Evolutionary conservation across 345 rosid species (phyloP).

Genomic region (Tarenaya hassleriana): DNA sequence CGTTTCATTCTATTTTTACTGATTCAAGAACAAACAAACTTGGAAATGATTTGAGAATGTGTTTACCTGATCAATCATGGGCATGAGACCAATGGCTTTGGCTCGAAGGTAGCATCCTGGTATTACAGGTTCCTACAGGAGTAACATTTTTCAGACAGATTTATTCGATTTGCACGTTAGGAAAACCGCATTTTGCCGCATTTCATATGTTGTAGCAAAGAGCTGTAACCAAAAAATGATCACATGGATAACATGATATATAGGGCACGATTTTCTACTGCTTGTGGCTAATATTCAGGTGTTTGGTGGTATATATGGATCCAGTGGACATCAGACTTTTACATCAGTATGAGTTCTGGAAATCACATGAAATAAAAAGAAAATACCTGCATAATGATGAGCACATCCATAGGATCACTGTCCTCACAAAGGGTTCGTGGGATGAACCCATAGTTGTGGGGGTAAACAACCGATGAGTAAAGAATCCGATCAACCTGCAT

Average conservation of each 20-base stretch:
- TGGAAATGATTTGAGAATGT: slow-evolving; percentile 12
- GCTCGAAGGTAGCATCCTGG: slow-evolving; percentile 98
- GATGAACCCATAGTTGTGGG: slow-evolving; percentile 98
- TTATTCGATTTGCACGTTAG: no score
- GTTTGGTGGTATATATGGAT: no score
- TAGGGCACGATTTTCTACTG: no score
- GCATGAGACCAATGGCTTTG: slow-evolving; percentile 98
- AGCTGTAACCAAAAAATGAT: no score
- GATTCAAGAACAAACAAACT: slow-evolving; percentile 11
- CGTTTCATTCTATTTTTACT: no score
- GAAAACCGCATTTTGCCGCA: no score
- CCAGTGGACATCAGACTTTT: no score
- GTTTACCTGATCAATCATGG: slow-evolving; percentile 97
- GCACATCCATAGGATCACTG: slow-evolving; percentile 92
- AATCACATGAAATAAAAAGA: background rate
- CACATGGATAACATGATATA: no score
- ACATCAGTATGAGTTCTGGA: no score
- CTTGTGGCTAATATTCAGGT: no score
- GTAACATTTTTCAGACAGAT: no score
- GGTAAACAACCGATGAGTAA: slow-evolving; percentile 95
- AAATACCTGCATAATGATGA: slow-evolving; percentile 94
- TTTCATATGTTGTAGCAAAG: no score
- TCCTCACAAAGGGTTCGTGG: slow-evolving; percentile 98
- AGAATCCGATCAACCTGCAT: slow-evolving; percentile 83
- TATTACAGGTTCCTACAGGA: slow-evolving; percentile 85